phyloP scores from a whole-genome alignment of 2,329 filamentous ascomycete genomes.

The Coniochaeta prunicola region DNA sequence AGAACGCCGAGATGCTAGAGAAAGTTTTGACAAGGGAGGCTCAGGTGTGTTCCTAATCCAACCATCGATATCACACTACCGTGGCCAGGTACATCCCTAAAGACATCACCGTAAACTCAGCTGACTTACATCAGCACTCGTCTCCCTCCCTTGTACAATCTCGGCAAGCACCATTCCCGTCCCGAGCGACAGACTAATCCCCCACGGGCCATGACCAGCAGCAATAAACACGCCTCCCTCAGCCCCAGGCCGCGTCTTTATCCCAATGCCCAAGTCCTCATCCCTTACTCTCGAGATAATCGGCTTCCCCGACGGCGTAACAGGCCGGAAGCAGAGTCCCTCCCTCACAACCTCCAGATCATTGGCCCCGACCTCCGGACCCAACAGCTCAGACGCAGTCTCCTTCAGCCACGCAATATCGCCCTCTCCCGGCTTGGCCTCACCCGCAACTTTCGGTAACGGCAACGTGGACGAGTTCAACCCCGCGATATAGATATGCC shows the following conservation, averaged over 20 bases:
- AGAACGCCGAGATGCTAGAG: too few relatives aligned
- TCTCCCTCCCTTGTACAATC: constrained; percentile 51
- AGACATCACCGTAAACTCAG: constrained; percentile 24
- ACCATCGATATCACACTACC: too few relatives aligned
- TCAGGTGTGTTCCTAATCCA: too few relatives aligned
- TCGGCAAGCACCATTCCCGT: constrained; percentile 67
- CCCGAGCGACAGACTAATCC: constrained; percentile 56
- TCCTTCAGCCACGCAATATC: constrained; percentile 42
- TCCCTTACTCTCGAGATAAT: constrained; percentile 54
- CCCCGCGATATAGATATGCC: constrained; percentile 67
- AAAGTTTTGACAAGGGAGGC: too few relatives aligned
- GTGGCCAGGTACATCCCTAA: too few relatives aligned
- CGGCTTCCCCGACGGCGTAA: constrained; percentile 56
- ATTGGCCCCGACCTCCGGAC: constrained; percentile 27
- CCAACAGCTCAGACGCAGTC: constrained; percentile 41
- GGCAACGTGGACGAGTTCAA: constrained; percentile 56
- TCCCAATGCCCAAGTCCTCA: constrained; percentile 40
- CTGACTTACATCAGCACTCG: constrained; percentile 52
- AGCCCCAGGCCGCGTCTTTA: constrained; percentile 30
- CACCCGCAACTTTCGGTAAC: constrained; percentile 49
- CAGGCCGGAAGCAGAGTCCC: constrained; percentile 66
- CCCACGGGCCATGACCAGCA: constrained; percentile 72
- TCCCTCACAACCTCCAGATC: constrained; percentile 57
- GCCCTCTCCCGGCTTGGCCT: constrained; percentile 35
- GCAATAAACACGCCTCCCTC: constrained; percentile 63